These are phyloP conservation scores for Pisolithus tinctorius DNA, from an alignment of 768 basidiomycete genomes.

Conservation along the genomic window DNA sequence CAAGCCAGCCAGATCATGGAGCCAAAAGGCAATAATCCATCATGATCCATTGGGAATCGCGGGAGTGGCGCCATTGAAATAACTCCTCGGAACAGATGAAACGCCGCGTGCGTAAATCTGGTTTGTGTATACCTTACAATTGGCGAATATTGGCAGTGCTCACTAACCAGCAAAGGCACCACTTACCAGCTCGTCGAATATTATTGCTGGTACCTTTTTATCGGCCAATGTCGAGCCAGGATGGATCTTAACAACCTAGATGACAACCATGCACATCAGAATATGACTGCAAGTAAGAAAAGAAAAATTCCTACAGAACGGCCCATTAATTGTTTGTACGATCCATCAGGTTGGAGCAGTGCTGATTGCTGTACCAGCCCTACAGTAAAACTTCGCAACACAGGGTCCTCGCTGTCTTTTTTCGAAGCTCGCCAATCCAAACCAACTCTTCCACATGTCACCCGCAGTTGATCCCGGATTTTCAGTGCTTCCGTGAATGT, in stretches of 20 bases:
- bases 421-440: slow-evolving; percentile 56
- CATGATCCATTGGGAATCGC: slow-evolving; percentile 6
- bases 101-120: slow-evolving; percentile 91
- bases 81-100: slow-evolving; percentile 65
- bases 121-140: slow-evolving; percentile 62
- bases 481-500: slow-evolving; percentile 72
- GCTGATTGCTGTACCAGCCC: slow-evolving; percentile 85
- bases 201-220: slow-evolving; percentile 78
- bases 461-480: slow-evolving; percentile 72
- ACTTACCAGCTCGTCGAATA: slow-evolving; percentile 90
- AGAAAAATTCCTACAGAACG: slow-evolving; percentile 42
- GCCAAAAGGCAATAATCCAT: slow-evolving; percentile 1
- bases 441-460: slow-evolving; percentile 51
- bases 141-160: slow-evolving; percentile 1
- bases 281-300: neutral
- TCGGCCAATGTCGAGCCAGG: slow-evolving; percentile 78
- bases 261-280: slow-evolving; percentile 1
- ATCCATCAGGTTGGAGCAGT: slow-evolving; percentile 75
- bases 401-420: slow-evolving; percentile 58
- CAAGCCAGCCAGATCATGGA: neutral
- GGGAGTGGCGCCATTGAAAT: slow-evolving; percentile 24
- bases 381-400: slow-evolving; percentile 64
- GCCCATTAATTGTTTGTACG: slow-evolving; percentile 79
- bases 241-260: slow-evolving; percentile 78
- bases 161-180: neutral